These are phyloP conservation scores for Colletotrichum sp. DNA, from an alignment of 2,329 filamentous ascomycete species.

Conservation along the genomic window DNA sequence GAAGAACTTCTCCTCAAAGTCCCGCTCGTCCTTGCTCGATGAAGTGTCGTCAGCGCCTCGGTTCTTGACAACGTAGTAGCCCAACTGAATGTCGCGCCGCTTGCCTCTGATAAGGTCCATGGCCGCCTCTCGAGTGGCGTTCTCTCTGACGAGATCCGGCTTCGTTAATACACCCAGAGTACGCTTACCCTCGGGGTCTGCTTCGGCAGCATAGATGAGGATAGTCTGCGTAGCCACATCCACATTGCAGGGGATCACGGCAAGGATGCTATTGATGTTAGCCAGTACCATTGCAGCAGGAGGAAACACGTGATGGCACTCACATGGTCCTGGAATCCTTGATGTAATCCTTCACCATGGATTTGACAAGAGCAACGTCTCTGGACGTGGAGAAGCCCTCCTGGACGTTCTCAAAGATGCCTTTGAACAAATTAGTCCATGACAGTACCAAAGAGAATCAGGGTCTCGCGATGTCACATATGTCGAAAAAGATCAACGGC, in stretches of 20 bases:
- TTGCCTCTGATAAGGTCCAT: slow-evolving; percentile 22
- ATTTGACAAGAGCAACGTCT: slow-evolving; percentile 15
- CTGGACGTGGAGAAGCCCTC: slow-evolving; percentile 26
- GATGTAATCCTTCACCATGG: slow-evolving; percentile 46
- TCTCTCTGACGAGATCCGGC: slow-evolving; percentile 41
- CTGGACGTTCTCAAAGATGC: slow-evolving; percentile 25
- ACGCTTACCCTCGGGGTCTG: slow-evolving; percentile 42
- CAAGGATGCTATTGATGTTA: slow-evolving; percentile 38
- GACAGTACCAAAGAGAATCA: too few relatives aligned
- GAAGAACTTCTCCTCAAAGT: not conserved
- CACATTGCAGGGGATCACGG: slow-evolving; percentile 45
- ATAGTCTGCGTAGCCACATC: slow-evolving; percentile 48
- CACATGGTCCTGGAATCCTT: slow-evolving; percentile 49
- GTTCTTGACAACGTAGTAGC: slow-evolving; percentile 28
- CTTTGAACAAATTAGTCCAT: not conserved
- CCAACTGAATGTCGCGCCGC: slow-evolving; percentile 22
- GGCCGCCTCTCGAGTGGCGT: slow-evolving; percentile 17
- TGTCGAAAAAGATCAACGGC: not conserved
- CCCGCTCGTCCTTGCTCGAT: not conserved
- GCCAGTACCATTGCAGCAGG: not conserved
- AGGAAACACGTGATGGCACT: not conserved
- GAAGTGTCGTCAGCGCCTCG: slow-evolving; percentile 25
- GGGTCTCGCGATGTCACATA: too few relatives aligned
- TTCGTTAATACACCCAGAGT: slow-evolving; percentile 55
- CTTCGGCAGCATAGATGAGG: slow-evolving; percentile 36